Base-by-base conservation (phyloP, 2,329 filamentous ascomycete genomes). In the Aspergillus pseudonomiae region DNA sequence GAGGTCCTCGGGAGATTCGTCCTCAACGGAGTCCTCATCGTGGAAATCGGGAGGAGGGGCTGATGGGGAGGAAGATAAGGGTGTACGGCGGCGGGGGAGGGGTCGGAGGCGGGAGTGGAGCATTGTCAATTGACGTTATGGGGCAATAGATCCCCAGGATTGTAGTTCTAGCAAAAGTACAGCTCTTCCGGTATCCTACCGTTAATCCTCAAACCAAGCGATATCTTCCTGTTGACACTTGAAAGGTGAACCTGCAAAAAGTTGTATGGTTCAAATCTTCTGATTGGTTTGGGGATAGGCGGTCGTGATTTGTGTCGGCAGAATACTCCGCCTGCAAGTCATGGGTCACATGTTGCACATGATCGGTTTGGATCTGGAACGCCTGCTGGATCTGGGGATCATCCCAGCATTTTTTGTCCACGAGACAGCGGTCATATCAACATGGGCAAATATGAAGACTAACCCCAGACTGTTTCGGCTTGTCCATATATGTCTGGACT, bases 1-100 rank as follows among this genome's bases (percentile, higher is more conserved):
- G 68, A 87, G 79, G 72, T 86, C 83, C 72, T 85, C 83, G 5
- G 79, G 72, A 28, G 73, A 74, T 56, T 78, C 76, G 10, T 74
- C 70, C 16, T 61, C 36, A 26, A 62, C 36, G 10, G 62, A 39
- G 6, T 69, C 65, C 24, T 71, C 61, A 36, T 71, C 65, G 19
- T 67, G 26, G 32, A 69, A 58, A 16, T 70, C 67, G 10, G 67
- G 66, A 11, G 61, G 53, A 53, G 70, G 67, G 30, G 62, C 65
- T 4, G 63, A 64, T 41, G 61, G n/a, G 16, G 57, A 59, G 7
- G 57, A 46, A 45, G 57, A 54, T 54, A 26, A 32, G 24, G 46
- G 45, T 28, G 19, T n/a, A 36, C 65, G 54, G 57, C 60, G 70
- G 67, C 67, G 74, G 63, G 70, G 73, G 61, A 75, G 69, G 50